Evolutionary conservation across 306 rosid genomes (phyloP).

Genomic region (Morella rubra): DNA sequence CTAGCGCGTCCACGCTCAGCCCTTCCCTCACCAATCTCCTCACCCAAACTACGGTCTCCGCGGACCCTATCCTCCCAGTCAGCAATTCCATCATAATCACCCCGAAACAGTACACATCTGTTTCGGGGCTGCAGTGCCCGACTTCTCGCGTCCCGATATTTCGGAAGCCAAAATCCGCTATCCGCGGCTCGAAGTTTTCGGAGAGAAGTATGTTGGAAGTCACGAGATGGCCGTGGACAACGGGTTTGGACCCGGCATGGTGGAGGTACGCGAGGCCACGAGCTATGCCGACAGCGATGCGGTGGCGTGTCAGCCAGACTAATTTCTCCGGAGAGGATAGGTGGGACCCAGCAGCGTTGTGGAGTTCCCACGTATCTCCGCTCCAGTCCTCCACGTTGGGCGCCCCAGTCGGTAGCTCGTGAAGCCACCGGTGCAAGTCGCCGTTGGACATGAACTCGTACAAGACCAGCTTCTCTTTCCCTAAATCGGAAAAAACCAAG

Average conservation of each 20-base stretch:
- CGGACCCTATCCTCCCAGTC: constrained; percentile 73
- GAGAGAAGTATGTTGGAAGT: constrained; percentile 64
- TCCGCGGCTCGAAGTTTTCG: constrained; percentile 74
- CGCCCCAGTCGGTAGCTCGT: constrained; percentile 86
- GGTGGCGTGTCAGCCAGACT: constrained; percentile 86
- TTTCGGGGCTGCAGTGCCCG: constrained; percentile 41
- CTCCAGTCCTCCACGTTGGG: constrained; percentile 96
- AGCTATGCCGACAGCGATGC: constrained; percentile 84
- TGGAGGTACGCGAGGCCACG: constrained; percentile 92
- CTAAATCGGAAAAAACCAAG: constrained; percentile 26
- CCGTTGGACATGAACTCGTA: constrained; percentile 93
- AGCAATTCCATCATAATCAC: constrained; percentile 87
- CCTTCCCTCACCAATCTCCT: constrained; percentile 82
- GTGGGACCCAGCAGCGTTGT: constrained; percentile 35
- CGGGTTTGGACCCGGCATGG: constrained; percentile 85
- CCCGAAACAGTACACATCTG: constrained; percentile 93
- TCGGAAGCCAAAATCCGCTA: constrained; percentile 73
- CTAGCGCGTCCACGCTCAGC: constrained; percentile 47
- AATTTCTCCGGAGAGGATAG: constrained; percentile 51
- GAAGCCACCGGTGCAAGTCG: constrained; percentile 82
- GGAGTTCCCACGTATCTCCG: constrained; percentile 83
- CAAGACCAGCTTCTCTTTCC: constrained; percentile 80
- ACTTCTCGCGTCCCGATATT: constrained; percentile 25
- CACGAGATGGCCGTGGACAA: constrained; percentile 82
- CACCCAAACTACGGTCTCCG: constrained; percentile 85